Evolutionary conservation across 2,329 filamentous ascomycete genomes (phyloP), one percentile per base, ranked within the genome.

Genomic region (Xylaria sp.): DNA sequence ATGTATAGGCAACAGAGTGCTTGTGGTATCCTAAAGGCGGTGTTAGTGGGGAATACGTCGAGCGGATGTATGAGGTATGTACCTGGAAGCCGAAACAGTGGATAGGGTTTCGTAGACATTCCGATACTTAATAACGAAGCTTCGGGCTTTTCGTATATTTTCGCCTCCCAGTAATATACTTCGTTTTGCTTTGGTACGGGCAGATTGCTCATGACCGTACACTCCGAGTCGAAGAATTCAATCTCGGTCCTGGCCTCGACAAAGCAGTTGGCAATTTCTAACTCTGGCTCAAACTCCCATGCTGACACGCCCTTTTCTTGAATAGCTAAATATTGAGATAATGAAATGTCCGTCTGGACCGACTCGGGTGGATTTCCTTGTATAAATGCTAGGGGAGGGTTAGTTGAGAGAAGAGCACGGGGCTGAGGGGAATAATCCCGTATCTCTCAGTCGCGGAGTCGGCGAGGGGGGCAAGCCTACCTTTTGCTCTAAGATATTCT

Each of bases 271-370:
- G 96, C 96, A 74, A 98, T 98, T 82, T 99, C 96, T 43, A 98
- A 84, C 81, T 99, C 96, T n/a, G 96, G 96, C 80, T 98, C 96
- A 77, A 99, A 99, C 80, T 99, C 96, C 96, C 96, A 99, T 7
- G 96, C 96, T 5, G 96, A 97, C n/a, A 99, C 95, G 60, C 96
- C 96, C 81, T 99, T 99, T 84, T 99, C 96, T 83, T 99, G 96
- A 74, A 99, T 99, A 51, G 96, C 96, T 68, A 99, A 88, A 80
- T 97, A 98, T 80, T 99, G 96, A 43, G 96, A 98, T 72, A 99
- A 84, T 25, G 96, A 98, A 73, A 99, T 99, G 79, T 99, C 96
- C 74, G 96, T 98, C 77, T 96, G 94, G 67, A 95, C 84, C 8
- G 96, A 98, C 81, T 99, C 96, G 73, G 96, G 94, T 2, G 95